A percentile compares a stretch with the other conserved stretches of the same genome.
Evolutionary conservation across 1,284 basidiomycete genomes (phyloP).

Genomic region (Malassezia sympodialis): DNA sequence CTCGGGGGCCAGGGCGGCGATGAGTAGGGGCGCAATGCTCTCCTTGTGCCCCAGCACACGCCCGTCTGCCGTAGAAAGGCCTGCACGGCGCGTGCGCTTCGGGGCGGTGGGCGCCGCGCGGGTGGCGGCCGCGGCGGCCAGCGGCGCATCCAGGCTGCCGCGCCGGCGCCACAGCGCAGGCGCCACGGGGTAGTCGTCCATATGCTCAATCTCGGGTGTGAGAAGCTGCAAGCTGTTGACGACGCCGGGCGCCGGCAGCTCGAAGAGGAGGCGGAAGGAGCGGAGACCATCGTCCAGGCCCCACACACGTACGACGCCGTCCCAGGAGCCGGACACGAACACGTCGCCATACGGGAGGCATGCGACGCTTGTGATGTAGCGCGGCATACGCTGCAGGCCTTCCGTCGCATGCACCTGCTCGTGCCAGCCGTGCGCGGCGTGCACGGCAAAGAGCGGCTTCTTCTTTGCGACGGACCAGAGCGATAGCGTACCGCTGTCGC

Average conservation of each 20-base stretch:
- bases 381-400: slow-evolving; percentile 63
- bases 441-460: slow-evolving; percentile 77
- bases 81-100: background rate
- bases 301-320: slow-evolving; percentile 79
- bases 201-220: slow-evolving; percentile 36
- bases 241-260: slow-evolving; percentile 62
- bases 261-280: slow-evolving; percentile 62
- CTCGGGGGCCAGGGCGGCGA: slow-evolving; percentile 75
- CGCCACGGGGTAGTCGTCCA: slow-evolving; percentile 13
- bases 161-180: slow-evolving; percentile 17
- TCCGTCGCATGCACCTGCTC: slow-evolving; percentile 58
- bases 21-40: slow-evolving; percentile 53
- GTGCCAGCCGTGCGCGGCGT: slow-evolving; percentile 76
- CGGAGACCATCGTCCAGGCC: slow-evolving; percentile 67
- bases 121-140: background rate
- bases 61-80: background rate
- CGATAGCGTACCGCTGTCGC: slow-evolving; percentile 76
- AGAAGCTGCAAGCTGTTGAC: slow-evolving; percentile 82
- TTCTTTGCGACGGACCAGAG: slow-evolving; percentile 91
- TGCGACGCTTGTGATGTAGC: slow-evolving; percentile 81
- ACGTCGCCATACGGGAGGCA: slow-evolving; percentile 77
- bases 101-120: background rate
- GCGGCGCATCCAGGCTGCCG: slow-evolving; percentile 13
- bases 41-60: slow-evolving; percentile 22
- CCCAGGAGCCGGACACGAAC: slow-evolving; percentile 87